A percentile compares a stretch with the other conserved stretches of the same genome.
Conservation (phyloP, 768 basidiomycete genomes). For the Lentinula raphanica region DNA sequence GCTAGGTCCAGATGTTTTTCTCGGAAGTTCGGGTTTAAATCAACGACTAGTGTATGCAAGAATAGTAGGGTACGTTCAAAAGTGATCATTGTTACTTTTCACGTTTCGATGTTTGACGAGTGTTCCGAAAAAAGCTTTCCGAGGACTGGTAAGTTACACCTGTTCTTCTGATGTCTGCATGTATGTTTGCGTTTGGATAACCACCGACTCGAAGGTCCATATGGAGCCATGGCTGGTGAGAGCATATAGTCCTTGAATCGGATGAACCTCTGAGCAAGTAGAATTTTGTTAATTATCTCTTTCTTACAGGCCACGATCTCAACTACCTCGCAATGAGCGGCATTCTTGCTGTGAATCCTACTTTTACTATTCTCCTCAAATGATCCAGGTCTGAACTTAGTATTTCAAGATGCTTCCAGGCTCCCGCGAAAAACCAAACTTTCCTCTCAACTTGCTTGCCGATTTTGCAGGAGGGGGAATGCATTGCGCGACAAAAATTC, state of each 20-base stretch:
- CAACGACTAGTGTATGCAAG: constrained; percentile 67
- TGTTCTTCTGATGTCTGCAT: background rate
- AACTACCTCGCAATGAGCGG: constrained; percentile 83
- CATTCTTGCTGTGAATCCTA: constrained; percentile 49
- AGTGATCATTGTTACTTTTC: background rate
- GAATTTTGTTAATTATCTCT: background rate
- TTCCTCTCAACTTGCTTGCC: constrained; percentile 72
- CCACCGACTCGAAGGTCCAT: constrained; percentile 48
- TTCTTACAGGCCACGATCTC: constrained; percentile 64
- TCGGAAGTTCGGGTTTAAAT: constrained; percentile 57
- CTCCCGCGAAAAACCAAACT: constrained; percentile 52
- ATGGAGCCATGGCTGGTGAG: constrained; percentile 74
- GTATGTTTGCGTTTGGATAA: constrained; percentile 6
- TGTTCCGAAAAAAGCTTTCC: constrained; percentile 38
- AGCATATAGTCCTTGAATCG: background rate
- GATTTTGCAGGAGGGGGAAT: constrained; percentile 72
- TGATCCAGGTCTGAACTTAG: background rate
- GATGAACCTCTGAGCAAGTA: too few relatives aligned
- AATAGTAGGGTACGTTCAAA: constrained; percentile 54
- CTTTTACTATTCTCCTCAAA: background rate
- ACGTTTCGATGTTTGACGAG: constrained; percentile 22
- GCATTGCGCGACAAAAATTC: constrained; percentile 64
- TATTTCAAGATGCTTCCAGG: constrained; percentile 61
- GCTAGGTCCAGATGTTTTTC: constrained; percentile 70
- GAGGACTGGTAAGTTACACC: constrained; percentile 39